Evolutionary conservation across 176 grass and related monocot species (phyloP), one percentile per base, ranked within the genome.

Genomic region (Phragmites australis): DNA sequence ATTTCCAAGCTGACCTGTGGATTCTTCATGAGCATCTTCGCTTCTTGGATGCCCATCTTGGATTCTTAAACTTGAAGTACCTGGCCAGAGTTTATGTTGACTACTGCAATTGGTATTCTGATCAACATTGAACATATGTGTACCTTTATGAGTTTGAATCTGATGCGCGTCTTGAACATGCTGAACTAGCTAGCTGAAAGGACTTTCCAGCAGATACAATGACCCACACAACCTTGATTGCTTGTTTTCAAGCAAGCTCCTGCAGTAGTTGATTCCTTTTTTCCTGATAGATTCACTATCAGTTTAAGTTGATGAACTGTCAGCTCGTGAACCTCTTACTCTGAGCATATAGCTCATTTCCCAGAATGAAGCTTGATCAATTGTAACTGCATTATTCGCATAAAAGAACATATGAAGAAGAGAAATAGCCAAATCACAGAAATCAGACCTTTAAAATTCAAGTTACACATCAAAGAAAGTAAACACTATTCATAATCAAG

Each of bases 181-280:
- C 81, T 86, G 70, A 82, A 94, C 90, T 62, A 97, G 83, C 90
- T 62, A 97, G 83, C 79, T 97, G 95, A 86, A 97, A 89, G 23
- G 92, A 97, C 86, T 97, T 97, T 42, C 92, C 92, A 87, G 95
- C 95, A 87, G 91, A 97, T 81, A 97, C 81, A 74, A 97, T 90
- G 65, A 85, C 82, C 75, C 56, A 69, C 43, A 69, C 29, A 79
- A 75, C 66, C 53, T 75, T 85, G 90, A 62, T 84, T 80, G 49
- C 68, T 81, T 26, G 60, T 37, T 75, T 76, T 84, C 54, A 89
- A 50, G 78, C 58, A 54, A 62, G 42, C 22, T 46, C 61, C 56
- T 76, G 61, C 50, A 65, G 45, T 60, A 81, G 62, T 65, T 44
- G 56, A 47, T 69, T 86, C 83, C n/a, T 88, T 79, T 88, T 75